Percentiles rank a stretch among this genome's conserved stretches.
phyloP scores from a whole-genome alignment of 768 basidiomycete species.

The Austroboletus eburneus region DNA sequence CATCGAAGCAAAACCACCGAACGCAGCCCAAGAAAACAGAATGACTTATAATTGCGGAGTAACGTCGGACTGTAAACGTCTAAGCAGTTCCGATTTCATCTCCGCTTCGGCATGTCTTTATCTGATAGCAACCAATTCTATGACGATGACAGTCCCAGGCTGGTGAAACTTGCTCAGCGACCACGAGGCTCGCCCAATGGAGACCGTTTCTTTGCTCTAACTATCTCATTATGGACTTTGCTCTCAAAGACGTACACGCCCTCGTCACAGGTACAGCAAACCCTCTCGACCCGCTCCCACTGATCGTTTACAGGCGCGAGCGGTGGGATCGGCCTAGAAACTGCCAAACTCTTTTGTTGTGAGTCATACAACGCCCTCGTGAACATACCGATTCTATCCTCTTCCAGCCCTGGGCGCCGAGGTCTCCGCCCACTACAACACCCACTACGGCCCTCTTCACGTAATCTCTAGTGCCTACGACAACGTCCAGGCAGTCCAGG shows the following conservation, averaged over 20 bases:
- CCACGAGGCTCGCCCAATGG: not conserved
- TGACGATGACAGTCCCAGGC: constrained; percentile 8
- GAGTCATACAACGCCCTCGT: constrained; percentile 13
- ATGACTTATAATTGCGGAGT: no score
- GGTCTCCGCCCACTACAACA: constrained; percentile 71
- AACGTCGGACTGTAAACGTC: no score
- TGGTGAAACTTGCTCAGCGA: constrained; percentile 8
- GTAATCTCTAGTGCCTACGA: constrained; percentile 34
- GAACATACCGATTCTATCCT: not conserved
- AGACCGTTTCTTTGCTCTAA: no score
- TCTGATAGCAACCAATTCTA: no score
- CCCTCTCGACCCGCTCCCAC: not conserved
- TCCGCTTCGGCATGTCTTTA: no score
- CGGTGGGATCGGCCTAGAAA: constrained; percentile 71
- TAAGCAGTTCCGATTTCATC: no score
- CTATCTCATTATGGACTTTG: constrained; percentile 49
- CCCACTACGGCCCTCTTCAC: constrained; percentile 39
- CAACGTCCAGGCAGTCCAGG: constrained; percentile 40
- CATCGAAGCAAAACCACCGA: no score
- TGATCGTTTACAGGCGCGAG: constrained; percentile 50
- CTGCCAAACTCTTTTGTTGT: constrained; percentile 54
- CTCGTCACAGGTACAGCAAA: constrained; percentile 54
- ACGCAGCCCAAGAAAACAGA: no score
- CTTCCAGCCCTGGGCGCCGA: constrained; percentile 60
- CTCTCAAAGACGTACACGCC: constrained; percentile 57